Conservation (phyloP, 2,329 filamentous ascomycete genomes). For the Pestalotiopsis sp. region DNA sequence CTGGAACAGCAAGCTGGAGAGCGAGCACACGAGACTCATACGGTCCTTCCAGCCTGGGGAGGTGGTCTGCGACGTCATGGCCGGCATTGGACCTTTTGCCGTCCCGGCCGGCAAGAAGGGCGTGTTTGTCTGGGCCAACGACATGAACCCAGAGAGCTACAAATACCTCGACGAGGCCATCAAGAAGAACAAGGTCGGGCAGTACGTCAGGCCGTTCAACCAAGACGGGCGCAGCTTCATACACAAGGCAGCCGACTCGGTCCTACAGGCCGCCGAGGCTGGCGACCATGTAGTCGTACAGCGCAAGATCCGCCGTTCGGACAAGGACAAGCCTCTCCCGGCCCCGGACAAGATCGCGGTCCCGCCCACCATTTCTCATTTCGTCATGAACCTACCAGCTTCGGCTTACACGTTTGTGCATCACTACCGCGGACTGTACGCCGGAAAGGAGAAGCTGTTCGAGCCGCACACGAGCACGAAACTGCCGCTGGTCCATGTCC, state of each 20-base stretch:
- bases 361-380: conserved; percentile 83
- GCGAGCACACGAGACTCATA: conserved; percentile 82
- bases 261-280: conserved; percentile 50
- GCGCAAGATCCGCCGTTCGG: conserved; percentile 39
- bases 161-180: conserved; percentile 70
- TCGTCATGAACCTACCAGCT: conserved; percentile 96
- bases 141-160: conserved; percentile 90
- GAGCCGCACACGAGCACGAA: conserved; percentile 54
- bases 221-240: conserved; percentile 83
- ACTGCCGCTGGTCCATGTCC: conserved; percentile 86
- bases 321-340: conserved; percentile 36
- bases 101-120: conserved; percentile 86
- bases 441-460: conserved; percentile 68
- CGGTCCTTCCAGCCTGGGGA: conserved; percentile 78
- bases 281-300: conserved; percentile 56
- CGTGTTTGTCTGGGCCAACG: conserved; percentile 95
- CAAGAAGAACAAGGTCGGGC: conserved; percentile 70
- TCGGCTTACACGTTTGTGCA: conserved; percentile 81
- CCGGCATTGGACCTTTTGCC: conserved; percentile 93
- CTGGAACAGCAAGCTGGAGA: conserved; percentile 92
- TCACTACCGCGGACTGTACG: conserved; percentile 76
- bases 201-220: conserved; percentile 79
- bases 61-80: conserved; percentile 95
- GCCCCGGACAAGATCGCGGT: conserved; percentile 43
- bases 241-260: conserved; percentile 61